Base-by-base conservation (phyloP, 2,329 filamentous ascomycete species). In the Periconia digitata region DNA sequence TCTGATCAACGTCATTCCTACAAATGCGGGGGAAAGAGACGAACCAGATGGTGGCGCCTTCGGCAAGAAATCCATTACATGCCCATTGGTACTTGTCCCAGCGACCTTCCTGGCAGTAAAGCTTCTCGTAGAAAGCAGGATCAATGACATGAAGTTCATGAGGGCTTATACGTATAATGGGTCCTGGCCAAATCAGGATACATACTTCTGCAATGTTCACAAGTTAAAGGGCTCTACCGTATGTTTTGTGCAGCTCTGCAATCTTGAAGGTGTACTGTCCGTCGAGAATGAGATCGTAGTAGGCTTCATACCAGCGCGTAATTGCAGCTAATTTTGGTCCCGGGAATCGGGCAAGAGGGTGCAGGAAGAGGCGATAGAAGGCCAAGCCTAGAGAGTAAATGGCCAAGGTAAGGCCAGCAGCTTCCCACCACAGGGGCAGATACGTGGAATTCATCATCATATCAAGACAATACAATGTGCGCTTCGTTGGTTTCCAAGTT, bases 41-140 rank as follows among this genome's bases (percentile, higher is more conserved):
- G n/a, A n/a, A n/a, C n/a, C n/a, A n/a, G n/a, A n/a, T n/a, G n/a
- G n/a, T n/a, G n/a, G n/a, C n/a, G n/a, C n/a, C n/a, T n/a, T n/a
- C n/a, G n/a, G n/a, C n/a, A n/a, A n/a, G n/a, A n/a, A n/a, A n/a
- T n/a, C n/a, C n/a, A n/a, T n/a, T n/a, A n/a, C n/a, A n/a, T n/a
- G n/a, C n/a, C n/a, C n/a, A n/a, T n/a, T n/a, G n/a, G n/a, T n/a
- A n/a, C n/a, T n/a, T n/a, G n/a, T n/a, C n/a, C n/a, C n/a, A n/a
- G n/a, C 61, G 10, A 47, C 50, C 12, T 64, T 48, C 46, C 20
- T n/a, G 42, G 42, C 46, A 37, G 46, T 63, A 65, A 16, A 65
- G 35, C n/a, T 46, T 40, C 17, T 59, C 56, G 39, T 47, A 53
- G 38, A 55, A 57, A 12, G 43, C 45, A n/a, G 53, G 53, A 32